Evolutionary conservation across 768 basidiomycete species (phyloP).

Genomic region (Serendipita sp.): DNA sequence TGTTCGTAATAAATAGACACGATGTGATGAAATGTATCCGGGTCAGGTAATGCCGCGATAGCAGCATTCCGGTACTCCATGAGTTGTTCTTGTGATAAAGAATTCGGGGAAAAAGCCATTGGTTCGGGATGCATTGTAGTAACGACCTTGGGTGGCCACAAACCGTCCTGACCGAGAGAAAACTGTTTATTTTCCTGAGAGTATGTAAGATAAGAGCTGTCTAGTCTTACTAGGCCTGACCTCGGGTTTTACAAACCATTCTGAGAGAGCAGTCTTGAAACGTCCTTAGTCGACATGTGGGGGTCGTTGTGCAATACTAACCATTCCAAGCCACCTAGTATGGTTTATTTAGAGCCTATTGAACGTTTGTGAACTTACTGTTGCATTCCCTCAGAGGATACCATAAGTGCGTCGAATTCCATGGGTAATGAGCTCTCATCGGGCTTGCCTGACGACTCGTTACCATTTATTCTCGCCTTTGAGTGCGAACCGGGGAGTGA

Average conservation of each 20-base stretch:
- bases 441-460: background rate
- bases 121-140: background rate
- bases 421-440: background rate
- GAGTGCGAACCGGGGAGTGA: too few species aligned
- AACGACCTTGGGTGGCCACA: too few species aligned
- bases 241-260: constrained; percentile 2
- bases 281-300: background rate
- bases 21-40: background rate
- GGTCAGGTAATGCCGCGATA: background rate
- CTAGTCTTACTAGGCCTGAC: background rate
- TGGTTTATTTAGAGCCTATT: background rate
- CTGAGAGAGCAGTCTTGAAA: constrained; percentile 1
- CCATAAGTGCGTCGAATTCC: background rate
- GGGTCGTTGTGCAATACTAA: background rate
- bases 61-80: background rate
- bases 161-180: too few species aligned
- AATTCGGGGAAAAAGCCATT: background rate
- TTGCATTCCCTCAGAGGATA: background rate
- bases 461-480: background rate
- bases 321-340: background rate
- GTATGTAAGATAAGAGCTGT: too few species aligned
- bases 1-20: background rate
- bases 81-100: background rate
- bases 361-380: background rate
- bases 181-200: too few species aligned